Base-by-base conservation (phyloP, 495 filamentous ascomycete species). In the Penicillium silybi region DNA sequence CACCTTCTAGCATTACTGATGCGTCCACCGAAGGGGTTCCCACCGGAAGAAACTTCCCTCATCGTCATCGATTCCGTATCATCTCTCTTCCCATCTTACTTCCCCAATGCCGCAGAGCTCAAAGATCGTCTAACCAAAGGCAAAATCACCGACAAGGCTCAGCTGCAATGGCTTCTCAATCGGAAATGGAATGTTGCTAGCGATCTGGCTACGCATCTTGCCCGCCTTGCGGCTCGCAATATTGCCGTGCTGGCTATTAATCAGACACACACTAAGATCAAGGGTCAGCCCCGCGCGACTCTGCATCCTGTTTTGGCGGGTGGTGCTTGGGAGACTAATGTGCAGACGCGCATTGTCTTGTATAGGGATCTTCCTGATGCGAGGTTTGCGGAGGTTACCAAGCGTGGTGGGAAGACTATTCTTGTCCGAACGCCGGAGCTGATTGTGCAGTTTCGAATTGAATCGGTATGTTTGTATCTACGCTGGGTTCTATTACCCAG, bases 61-160 rank as follows among this genome's bases (percentile, higher is more conserved):
- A 57, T 96, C n/a, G 76, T 95, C 9, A 72, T 96, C 57, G 89
- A 93, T 63, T 84, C 85, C 1, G 67, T 93, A 16, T 89, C 89
- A 8, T 82, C 80, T 13, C 72, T 87, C n/a, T 75, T 93, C 54
- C 83, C 85, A 46, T 76, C 84, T 44, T 85, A 90, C 37, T 91
- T 91, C 47, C 85, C 84, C 8, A 74, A 75, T 44, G 65, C 70
- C 16, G 60, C 67, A 4, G 74, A 77, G 32, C 48, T 73, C 13
- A 67, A 69, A 50, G 53, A 69, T n/a, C 67, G 67, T 2, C 50
- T 71, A 8, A 35, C 62, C 0, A 49, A 61, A 25, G 50, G 53
- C 20, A 65, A 64, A 38, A 58, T 59, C 42, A 53, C 41, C 41
- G 58, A 70, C 53, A 73, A 71, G 65, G 67, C 58, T 23, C 70